Base-by-base conservation (phyloP, 2,329 filamentous ascomycete genomes). In the Aspergillus alliaceus region DNA sequence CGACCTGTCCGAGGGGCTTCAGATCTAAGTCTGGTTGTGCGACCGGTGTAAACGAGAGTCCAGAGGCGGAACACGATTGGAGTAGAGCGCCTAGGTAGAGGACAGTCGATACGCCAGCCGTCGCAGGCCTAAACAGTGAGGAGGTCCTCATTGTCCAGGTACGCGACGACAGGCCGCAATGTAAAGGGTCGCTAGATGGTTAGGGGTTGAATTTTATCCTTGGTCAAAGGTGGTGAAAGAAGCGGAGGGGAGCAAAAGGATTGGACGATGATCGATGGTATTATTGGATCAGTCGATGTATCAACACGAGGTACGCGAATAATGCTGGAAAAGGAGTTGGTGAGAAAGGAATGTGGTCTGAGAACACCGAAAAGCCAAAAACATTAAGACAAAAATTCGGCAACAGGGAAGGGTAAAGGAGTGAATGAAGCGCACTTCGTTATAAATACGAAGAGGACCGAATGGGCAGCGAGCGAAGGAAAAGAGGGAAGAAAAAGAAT, bases 1-100 rank as follows among this genome's bases (percentile, higher is more conserved):
- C 92, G 64, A 97, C 87, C 66, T 90, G 86, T 57, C 95, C 95
- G 34, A 99, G 80, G 56, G 86, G 79, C 27, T 83, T 84, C 58
- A 96, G 83, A 71, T 96, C 90, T 70, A 99, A 60, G 14, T 75
- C 66, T 15, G 75, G 75, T 32, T 68, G 61, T 7, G 72, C 65
- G 32, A 76, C 69, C 9, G 73, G 62, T 24, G 70, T 68, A 62
- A 76, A 75, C 48, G 72, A 69, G 47, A 76, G 60, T 32, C 70
- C 74, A 61, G 66, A 63, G 54, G 64, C 63, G 53, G 60, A 64
- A 46, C 63, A 61, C 29, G 66, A 27, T 40, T 59, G 57, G 24
- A 69, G 55, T 9, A 69, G 51, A 5, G 60, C 53, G 61, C 65
- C 68, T 49, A 74, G 34, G 35, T 62, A 63, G 55, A 73, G 55